Evolutionary conservation across 2,329 filamentous ascomycete species (phyloP).

Genomic region (Gnomoniopsis smithogilvyi): DNA sequence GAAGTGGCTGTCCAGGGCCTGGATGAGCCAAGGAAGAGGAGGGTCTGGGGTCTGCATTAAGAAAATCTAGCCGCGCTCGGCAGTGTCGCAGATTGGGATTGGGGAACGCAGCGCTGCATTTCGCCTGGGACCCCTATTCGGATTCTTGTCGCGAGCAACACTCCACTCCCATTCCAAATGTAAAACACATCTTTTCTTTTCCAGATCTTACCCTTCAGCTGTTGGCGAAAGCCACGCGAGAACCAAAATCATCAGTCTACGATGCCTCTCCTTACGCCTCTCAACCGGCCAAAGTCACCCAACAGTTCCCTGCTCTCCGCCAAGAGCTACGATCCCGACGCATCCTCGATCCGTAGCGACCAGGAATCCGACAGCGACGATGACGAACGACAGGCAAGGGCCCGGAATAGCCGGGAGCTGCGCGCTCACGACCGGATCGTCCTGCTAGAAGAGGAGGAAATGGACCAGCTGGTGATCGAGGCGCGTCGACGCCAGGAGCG

Average conservation of each 20-base stretch:
- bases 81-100: constrained; percentile 5
- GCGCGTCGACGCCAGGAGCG: constrained; percentile 43
- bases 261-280: constrained; percentile 17
- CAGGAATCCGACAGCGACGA: constrained; percentile 77
- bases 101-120: background rate
- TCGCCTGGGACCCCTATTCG: background rate
- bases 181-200: background rate
- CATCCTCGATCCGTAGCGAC: constrained; percentile 63
- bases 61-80: too few species aligned
- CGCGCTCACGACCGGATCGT: constrained; percentile 67
- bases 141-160: constrained; percentile 6
- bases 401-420: constrained; percentile 67
- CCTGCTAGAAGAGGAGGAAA: constrained; percentile 72
- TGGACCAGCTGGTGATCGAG: constrained; percentile 56
- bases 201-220: constrained; percentile 2
- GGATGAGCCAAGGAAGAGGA: too few species aligned
- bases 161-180: background rate
- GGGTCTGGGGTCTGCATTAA: too few species aligned
- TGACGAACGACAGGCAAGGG: constrained; percentile 63
- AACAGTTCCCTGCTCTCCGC: constrained; percentile 57
- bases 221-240: constrained; percentile 14
- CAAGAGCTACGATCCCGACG: constrained; percentile 65
- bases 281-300: constrained; percentile 17
- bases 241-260: background rate
- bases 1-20: too few species aligned